Conservation (phyloP, 306 rosid species). For the Cucumis melo region DNA sequence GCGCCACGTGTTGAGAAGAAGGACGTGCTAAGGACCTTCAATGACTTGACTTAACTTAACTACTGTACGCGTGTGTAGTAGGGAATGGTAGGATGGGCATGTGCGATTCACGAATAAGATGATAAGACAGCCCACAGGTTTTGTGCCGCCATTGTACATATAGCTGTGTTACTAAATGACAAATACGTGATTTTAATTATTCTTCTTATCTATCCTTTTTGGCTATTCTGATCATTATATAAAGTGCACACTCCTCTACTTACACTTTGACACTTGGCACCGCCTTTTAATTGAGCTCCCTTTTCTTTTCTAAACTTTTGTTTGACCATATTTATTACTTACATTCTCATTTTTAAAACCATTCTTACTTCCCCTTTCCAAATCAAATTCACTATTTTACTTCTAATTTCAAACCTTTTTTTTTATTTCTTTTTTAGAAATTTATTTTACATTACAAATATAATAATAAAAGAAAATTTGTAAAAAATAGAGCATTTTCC, state of each 20-base stretch:
- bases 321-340: background rate
- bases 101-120: background rate
- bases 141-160: background rate
- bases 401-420: too few species aligned
- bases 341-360: too few species aligned
- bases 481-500: too few species aligned
- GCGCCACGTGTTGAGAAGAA: background rate
- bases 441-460: too few species aligned
- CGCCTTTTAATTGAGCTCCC: background rate
- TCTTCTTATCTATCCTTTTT: background rate
- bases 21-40: background rate
- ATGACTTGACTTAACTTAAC: too few species aligned
- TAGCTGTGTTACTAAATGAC: constrained; percentile 1
- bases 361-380: too few species aligned
- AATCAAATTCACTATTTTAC: too few species aligned
- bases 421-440: too few species aligned
- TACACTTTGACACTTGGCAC: background rate
- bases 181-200: background rate
- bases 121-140: constrained; percentile 1
- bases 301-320: background rate
- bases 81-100: background rate
- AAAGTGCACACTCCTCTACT: background rate
- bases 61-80: background rate
- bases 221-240: background rate
- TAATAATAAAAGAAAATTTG: too few species aligned